phyloP scores from a whole-genome alignment of 306 rosid genomes.

The Urtica urens region DNA sequence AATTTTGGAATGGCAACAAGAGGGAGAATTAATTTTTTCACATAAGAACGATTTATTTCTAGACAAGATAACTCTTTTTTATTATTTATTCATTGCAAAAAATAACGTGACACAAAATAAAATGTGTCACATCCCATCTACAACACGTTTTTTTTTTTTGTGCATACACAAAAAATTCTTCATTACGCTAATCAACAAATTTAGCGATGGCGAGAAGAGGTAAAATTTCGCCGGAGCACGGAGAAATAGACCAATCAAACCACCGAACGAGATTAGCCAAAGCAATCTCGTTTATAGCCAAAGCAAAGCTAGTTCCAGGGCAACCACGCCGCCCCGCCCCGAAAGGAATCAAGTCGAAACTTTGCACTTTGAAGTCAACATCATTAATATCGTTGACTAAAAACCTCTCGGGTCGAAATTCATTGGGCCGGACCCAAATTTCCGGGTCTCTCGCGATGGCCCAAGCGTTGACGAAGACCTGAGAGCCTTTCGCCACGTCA shows the following conservation, averaged over 20 bases:
- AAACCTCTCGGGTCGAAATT: slow-evolving; percentile 33
- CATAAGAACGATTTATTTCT: too few species aligned
- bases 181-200: too few species aligned
- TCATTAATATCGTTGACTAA: neutral
- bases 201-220: too few species aligned
- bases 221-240: too few species aligned
- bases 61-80: too few species aligned
- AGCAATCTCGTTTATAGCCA: slow-evolving; percentile 9
- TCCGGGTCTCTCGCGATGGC: slow-evolving; percentile 30
- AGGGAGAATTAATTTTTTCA: too few species aligned
- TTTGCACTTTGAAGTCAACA: slow-evolving; percentile 20
- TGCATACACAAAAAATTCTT: too few species aligned
- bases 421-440: slow-evolving; percentile 24
- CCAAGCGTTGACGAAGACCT: slow-evolving; percentile 27
- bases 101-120: too few species aligned
- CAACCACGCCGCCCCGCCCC: slow-evolving; percentile 38
- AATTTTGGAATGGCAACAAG: too few species aligned
- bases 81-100: too few species aligned
- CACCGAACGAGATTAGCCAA: slow-evolving; percentile 19
- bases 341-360: slow-evolving; percentile 29
- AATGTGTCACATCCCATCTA: too few species aligned
- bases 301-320: slow-evolving; percentile 24
- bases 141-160: too few species aligned
- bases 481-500: slow-evolving; percentile 1
- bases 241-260: slow-evolving; percentile 18